These are phyloP conservation scores for Rhizoclosmatium sp. DNA, from an alignment of 192 early-diverging fungal species.

Conservation along the genomic window DNA sequence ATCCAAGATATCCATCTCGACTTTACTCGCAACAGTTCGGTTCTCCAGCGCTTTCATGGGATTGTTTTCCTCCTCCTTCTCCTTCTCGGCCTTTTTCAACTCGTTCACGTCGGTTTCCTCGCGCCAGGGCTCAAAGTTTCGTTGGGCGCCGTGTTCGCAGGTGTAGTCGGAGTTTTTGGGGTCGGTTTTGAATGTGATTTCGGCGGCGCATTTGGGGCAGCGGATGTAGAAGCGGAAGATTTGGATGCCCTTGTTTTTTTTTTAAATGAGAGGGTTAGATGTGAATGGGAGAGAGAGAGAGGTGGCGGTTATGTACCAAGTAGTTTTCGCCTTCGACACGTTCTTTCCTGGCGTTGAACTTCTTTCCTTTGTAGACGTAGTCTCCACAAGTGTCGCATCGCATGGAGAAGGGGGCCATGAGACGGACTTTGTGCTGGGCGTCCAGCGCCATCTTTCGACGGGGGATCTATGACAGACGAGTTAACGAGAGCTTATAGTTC, in stretches of 20 bases:
- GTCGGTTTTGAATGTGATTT: constrained; percentile 99
- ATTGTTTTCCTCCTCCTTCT: constrained; percentile 87
- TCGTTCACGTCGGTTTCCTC: constrained; percentile 71
- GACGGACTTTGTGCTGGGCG: constrained; percentile 93
- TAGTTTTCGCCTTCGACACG: constrained; percentile 56
- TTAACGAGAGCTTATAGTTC: background rate
- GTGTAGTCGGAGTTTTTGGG: constrained; percentile 95
- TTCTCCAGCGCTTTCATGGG: constrained; percentile 96
- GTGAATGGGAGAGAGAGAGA: no score
- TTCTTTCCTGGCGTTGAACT: constrained; percentile 98
- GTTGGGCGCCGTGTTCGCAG: constrained; percentile 87
- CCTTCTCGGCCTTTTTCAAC: constrained; percentile 62
- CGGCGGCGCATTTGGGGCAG: constrained; percentile 93
- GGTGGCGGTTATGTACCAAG: constrained; percentile 13
- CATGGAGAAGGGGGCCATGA: constrained; percentile 99
- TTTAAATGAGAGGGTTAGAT: no score
- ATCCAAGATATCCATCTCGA: constrained; percentile 98
- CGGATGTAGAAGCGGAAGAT: constrained; percentile 74
- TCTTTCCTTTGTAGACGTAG: constrained; percentile 97
- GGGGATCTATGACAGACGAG: constrained; percentile 61
- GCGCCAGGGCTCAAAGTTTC: constrained; percentile 96
- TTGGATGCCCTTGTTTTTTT: constrained; percentile 44
- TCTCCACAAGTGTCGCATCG: constrained; percentile 95
- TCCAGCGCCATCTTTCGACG: constrained; percentile 81
- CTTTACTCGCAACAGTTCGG: constrained; percentile 88